phyloP scores from a whole-genome alignment of 2,329 filamentous ascomycete genomes.

The Ophiostoma australiae region DNA sequence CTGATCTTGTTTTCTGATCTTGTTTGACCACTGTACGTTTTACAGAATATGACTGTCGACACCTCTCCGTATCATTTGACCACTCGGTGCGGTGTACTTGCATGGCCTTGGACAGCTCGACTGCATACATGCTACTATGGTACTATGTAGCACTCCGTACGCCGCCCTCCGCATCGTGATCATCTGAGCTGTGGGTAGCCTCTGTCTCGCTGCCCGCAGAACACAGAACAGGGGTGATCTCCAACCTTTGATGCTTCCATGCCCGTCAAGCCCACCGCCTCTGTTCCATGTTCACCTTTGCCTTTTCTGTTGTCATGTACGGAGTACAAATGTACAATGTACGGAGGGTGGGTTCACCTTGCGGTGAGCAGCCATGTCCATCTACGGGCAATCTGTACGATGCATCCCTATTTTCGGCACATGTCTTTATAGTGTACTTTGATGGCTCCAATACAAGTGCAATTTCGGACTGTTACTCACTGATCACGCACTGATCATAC shows the following conservation, averaged over 20 bases:
- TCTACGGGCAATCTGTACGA: not conserved
- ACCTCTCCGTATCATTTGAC: no score
- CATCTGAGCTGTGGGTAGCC: not conserved
- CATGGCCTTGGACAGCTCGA: no score
- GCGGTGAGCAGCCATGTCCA: slow-evolving; percentile 6
- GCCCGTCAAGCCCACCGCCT: slow-evolving; percentile 9
- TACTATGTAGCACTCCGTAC: no score
- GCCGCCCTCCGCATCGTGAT: not conserved
- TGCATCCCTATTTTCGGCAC: not conserved
- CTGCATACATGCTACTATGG: no score
- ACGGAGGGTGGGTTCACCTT: slow-evolving; percentile 6
- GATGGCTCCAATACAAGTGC: no score
- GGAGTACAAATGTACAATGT: no score
- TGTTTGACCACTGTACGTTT: no score
- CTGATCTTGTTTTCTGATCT: not conserved
- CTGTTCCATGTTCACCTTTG: no score
- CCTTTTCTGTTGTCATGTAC: no score
- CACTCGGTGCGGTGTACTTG: not conserved
- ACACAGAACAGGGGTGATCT: not conserved
- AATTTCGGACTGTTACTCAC: no score
- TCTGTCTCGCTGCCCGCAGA: not conserved
- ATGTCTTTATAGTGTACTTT: no score
- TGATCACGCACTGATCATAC: no score
- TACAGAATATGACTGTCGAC: not conserved
- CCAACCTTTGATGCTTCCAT: not conserved